Percentiles rank a stretch among this genome's conserved stretches.
Conservation (phyloP, 192 early-diverging fungal genomes). For the Umbelopsis sp. region DNA sequence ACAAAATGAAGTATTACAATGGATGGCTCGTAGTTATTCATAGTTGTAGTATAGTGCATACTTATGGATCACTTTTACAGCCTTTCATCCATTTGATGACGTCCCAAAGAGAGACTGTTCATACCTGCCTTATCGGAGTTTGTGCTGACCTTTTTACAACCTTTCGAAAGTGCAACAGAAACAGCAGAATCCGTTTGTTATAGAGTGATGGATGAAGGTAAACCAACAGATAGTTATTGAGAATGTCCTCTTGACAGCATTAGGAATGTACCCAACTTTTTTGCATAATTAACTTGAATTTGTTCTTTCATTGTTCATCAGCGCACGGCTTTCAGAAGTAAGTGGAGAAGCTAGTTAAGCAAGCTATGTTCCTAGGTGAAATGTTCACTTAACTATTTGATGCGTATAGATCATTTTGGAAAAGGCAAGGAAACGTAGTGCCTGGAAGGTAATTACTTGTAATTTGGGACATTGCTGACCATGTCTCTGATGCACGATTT, state of each 20-base stretch:
- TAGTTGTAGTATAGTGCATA: no score
- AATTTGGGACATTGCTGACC: neutral
- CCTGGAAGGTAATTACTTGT: conserved; percentile 40
- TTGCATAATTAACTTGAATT: neutral
- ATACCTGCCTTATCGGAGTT: no score
- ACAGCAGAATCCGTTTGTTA: neutral
- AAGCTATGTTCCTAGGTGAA: neutral
- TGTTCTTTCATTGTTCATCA: neutral
- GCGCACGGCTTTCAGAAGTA: conserved; percentile 18
- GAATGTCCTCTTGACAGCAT: no score
- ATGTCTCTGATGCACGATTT: neutral
- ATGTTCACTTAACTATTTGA: neutral
- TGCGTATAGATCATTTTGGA: conserved; percentile 37
- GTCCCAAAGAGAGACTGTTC: no score
- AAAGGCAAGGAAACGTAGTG: conserved; percentile 34
- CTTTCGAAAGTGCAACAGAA: neutral
- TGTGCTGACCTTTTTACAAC: no score
- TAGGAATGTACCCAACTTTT: neutral
- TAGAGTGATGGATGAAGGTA: conserved; percentile 20
- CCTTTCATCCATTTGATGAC: no score
- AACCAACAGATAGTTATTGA: neutral
- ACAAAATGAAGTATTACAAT: no score
- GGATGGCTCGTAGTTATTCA: no score
- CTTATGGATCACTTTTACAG: no score
- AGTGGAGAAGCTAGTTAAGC: neutral